These are phyloP conservation scores for Musa beccarii DNA, from an alignment of 176 grass and related monocot species.

Conservation along the genomic window DNA sequence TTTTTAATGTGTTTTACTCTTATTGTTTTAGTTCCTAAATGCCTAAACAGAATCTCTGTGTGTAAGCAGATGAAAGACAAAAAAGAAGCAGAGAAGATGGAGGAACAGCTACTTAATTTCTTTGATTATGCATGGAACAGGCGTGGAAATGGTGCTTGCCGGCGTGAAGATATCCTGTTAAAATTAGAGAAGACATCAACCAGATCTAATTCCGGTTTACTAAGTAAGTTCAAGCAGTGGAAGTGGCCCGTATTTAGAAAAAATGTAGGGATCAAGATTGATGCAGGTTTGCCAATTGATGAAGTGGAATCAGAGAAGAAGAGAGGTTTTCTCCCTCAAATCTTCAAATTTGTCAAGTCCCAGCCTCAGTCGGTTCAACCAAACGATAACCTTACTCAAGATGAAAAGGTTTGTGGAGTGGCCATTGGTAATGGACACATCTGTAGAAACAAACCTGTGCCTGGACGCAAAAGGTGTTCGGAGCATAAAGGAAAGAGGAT, in stretches of 20 bases:
- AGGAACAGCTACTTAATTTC: constrained; percentile 53
- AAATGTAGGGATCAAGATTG: constrained; percentile 63
- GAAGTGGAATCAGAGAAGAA: constrained; percentile 13
- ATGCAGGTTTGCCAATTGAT: constrained; percentile 26
- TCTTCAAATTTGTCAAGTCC: constrained; percentile 43
- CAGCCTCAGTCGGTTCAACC: constrained; percentile 41
- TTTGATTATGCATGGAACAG: constrained; percentile 99
- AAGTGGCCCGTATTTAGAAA: constrained; percentile 38
- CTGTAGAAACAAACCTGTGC: constrained; percentile 30
- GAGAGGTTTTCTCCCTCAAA: constrained; percentile 43
- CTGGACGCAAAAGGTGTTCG: constrained; percentile 24
- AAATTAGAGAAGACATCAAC: constrained; percentile 42
- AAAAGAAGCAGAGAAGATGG: constrained; percentile 63
- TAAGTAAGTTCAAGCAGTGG: constrained; percentile 35
- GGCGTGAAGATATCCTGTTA: constrained; percentile 60
- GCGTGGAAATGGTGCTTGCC: constrained; percentile 57
- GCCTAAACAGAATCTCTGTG: not conserved
- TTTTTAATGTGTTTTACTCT: not conserved
- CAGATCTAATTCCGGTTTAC: constrained; percentile 25
- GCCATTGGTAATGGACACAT: constrained; percentile 12
- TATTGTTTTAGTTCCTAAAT: not conserved
- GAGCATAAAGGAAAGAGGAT: constrained; percentile 45
- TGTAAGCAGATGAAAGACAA: constrained; percentile 52
- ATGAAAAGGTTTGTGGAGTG: constrained; percentile 21
- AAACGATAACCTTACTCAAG: not conserved